Base-by-base conservation (phyloP, 495 filamentous ascomycete genomes). In the Neurospora sp. region DNA sequence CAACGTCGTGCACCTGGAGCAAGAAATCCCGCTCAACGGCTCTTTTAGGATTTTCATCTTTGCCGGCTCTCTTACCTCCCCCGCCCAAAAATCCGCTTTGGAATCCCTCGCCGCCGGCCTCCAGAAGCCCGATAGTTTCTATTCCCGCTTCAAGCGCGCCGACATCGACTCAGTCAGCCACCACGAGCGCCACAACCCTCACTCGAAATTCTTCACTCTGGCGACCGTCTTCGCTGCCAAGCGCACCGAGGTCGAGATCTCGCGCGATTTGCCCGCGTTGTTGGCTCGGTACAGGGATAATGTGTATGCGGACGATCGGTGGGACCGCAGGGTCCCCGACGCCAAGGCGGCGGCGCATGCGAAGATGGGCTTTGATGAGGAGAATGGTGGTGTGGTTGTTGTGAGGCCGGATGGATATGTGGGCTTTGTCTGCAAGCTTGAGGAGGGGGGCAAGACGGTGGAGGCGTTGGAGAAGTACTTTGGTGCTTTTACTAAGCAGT, bases 341-440 rank as follows among this genome's bases (percentile, higher is more conserved):
- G 90, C 91, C 22, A 83, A 83, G 73, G 92, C 89, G 38, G 85
- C 92, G 10, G 93, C 93, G 37, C 94, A 97, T 84, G 89, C 91
- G 69, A 96, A 95, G 87, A 91, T 96, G 85, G 94, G 94, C 0
- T 80, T 97, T 35, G 87, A 92, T 75, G 82, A 90, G 76, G 89
- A 91, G 72, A 87, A 83, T 76, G 94, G 93, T 31, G 93, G 90
- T 70, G 86, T 96, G 8, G 88, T 96, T 16, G 90, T 97, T 45
- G 92, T 94, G 39, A 83, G 94, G 61, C 94, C 94, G 0, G 94
- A 97, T 81, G 92, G 92, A 40, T 94, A 97, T 82, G 89, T 96
- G 72, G 92, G 91, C 14, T 89, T 91, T 71, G 91, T 92, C 22
- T 88, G 92, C 4, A 84, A 85, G 75, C 80, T 97, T 42, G 88